These are phyloP conservation scores for Ophiostoma quercus DNA, from an alignment of 2,329 filamentous ascomycete genomes.

Conservation along the genomic window DNA sequence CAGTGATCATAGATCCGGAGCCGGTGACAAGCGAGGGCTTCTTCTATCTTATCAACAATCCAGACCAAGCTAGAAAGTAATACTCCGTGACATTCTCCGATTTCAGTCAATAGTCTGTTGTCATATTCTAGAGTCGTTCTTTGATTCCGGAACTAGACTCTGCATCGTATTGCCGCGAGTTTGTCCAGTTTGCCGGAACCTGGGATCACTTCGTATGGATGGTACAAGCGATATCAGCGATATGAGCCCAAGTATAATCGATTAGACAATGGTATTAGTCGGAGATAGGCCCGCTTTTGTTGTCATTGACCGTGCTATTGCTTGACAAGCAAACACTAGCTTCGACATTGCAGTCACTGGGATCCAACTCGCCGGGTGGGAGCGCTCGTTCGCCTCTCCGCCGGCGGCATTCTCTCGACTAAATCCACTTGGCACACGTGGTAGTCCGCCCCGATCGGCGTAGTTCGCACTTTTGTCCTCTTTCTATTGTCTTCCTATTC, in stretches of 20 bases:
- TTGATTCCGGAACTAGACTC: not conserved
- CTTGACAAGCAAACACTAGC: not conserved
- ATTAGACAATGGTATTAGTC: not conserved
- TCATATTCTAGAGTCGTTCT: not conserved
- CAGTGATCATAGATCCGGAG: no score
- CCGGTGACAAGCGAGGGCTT: not conserved
- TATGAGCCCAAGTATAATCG: not conserved
- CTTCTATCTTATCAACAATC: not conserved
- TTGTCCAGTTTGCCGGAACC: not conserved
- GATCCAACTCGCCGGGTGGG: not conserved
- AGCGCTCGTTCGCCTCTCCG: not conserved
- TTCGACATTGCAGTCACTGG: no score
- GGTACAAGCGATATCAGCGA: not conserved
- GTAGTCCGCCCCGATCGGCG: not conserved
- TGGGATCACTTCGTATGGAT: not conserved
- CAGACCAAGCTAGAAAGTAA: not conserved
- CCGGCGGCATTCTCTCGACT: not conserved
- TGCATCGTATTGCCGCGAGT: constrained; percentile 7
- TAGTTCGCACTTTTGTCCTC: constrained; percentile 3
- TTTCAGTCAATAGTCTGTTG: not conserved
- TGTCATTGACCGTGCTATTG: not conserved
- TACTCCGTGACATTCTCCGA: not conserved
- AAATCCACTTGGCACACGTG: not conserved
- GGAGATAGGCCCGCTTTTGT: not conserved
- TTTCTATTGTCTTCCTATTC: not conserved